These are phyloP conservation scores for Phytomonas serpens DNA, from an alignment of 208 protist species.

Conservation along the genomic window DNA sequence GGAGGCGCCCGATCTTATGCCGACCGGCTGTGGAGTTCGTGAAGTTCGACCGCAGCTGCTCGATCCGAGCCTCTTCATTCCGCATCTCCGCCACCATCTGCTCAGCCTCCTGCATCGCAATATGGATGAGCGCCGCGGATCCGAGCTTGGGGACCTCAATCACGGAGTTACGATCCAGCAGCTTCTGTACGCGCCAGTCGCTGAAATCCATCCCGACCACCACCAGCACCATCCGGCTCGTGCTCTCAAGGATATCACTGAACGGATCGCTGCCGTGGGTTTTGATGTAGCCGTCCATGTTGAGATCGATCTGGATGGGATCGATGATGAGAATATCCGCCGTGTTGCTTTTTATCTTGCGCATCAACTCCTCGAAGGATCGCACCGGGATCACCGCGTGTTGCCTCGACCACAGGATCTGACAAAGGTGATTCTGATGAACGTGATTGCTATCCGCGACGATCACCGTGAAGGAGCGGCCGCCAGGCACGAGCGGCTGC, in stretches of 20 bases:
- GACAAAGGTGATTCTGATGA: conserved; percentile 60
- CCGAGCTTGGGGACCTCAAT: conserved; percentile 77
- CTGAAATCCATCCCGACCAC: conserved; percentile 68
- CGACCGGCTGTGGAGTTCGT: conserved; percentile 37
- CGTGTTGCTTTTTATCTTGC: conserved; percentile 43
- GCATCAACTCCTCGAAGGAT: conserved; percentile 60
- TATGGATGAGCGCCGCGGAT: conserved; percentile 61
- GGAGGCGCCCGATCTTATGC: conserved; percentile 46
- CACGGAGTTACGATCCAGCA: conserved; percentile 63
- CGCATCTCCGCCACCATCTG: conserved; percentile 63
- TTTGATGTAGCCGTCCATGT: conserved; percentile 43
- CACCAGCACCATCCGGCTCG: conserved; percentile 50
- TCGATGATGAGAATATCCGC: conserved; percentile 79
- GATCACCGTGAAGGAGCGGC: conserved; percentile 54
- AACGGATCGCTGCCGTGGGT: conserved; percentile 44
- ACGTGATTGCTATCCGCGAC: conserved; percentile 62
- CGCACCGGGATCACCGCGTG: conserved; percentile 79
- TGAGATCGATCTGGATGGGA: conserved; percentile 55
- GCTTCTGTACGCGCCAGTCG: conserved; percentile 72
- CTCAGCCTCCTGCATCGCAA: conserved; percentile 84
- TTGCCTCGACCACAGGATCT: conserved; percentile 70
- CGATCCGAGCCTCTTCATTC: conserved; percentile 74
- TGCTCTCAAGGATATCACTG: conserved; percentile 38
- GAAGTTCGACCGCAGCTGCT: conserved; percentile 72
- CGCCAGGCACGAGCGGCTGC: conserved; percentile 7